These are phyloP conservation scores for Globisporangium irregulare DNA, from an alignment of 352 stramenopile genomes.

Conservation along the genomic window DNA sequence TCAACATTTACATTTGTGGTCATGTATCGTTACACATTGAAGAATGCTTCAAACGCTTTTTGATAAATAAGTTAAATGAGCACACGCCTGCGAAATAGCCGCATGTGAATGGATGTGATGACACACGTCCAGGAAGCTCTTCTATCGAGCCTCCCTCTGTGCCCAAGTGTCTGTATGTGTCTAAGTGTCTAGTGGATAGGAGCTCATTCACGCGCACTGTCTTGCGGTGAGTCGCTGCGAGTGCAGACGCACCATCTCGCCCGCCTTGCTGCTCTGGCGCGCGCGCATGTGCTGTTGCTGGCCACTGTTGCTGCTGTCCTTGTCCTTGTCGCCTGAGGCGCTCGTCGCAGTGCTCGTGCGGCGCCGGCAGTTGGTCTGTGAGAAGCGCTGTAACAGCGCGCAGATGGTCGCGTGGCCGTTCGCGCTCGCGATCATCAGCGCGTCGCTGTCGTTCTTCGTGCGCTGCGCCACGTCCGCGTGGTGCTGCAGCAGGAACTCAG, in stretches of 20 bases:
- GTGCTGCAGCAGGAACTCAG: slow-evolving; percentile 63
- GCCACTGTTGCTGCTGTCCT: slow-evolving; percentile 18
- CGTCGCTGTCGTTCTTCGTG: slow-evolving; percentile 77
- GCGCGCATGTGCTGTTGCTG: slow-evolving; percentile 27
- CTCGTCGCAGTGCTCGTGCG: slow-evolving; percentile 15
- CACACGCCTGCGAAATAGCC: neutral
- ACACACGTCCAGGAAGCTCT: slow-evolving; percentile 9
- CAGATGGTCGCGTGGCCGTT: slow-evolving; percentile 66
- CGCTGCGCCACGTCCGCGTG: slow-evolving; percentile 60
- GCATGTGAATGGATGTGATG: neutral
- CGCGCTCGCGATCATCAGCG: slow-evolving; percentile 66
- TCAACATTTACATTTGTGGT: neutral
- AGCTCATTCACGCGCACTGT: slow-evolving; percentile 15
- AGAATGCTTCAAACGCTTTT: too few relatives aligned
- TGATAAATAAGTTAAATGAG: slow-evolving; percentile 1
- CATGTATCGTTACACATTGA: too few relatives aligned
- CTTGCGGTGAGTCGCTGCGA: slow-evolving; percentile 30
- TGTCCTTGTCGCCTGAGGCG: slow-evolving; percentile 10
- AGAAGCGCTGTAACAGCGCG: slow-evolving; percentile 59
- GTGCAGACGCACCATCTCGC: slow-evolving; percentile 38
- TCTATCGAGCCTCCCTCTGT: slow-evolving; percentile 13
- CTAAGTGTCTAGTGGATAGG: slow-evolving; percentile 3
- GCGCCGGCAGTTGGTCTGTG: slow-evolving; percentile 14
- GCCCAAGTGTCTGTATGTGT: neutral
- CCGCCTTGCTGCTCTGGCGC: slow-evolving; percentile 31